Conservation (phyloP, 1,139 yeast species). For the Debaryomyces singareniensis region DNA sequence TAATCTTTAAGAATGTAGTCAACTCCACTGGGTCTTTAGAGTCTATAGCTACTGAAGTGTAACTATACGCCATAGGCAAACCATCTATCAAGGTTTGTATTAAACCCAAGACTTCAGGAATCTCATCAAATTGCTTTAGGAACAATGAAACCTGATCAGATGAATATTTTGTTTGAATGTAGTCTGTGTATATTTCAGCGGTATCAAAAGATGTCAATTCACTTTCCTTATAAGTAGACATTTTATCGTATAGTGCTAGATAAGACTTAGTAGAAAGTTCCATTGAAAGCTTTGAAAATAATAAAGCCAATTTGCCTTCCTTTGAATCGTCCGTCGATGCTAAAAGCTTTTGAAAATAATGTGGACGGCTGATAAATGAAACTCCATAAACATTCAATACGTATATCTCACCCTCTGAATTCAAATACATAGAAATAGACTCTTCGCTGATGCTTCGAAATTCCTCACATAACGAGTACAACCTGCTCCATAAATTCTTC, state of each 20-base stretch:
- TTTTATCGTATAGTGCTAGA: constrained; percentile 15
- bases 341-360: constrained; percentile 23
- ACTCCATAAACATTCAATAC: constrained; percentile 29
- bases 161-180: constrained; percentile 18
- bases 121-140: constrained; percentile 16
- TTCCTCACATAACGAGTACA: constrained; percentile 62
- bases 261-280: constrained; percentile 23
- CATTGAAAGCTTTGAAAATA: constrained; percentile 16
- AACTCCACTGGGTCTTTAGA: background rate
- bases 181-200: constrained; percentile 16
- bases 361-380: constrained; percentile 27
- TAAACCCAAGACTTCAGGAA: constrained; percentile 20
- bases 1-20: constrained; percentile 17
- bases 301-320: constrained; percentile 15
- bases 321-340: constrained; percentile 8
- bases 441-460: constrained; percentile 54
- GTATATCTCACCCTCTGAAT: constrained; percentile 9
- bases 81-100: constrained; percentile 18
- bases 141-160: constrained; percentile 16
- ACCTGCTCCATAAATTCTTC: constrained; percentile 43
- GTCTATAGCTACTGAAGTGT: background rate
- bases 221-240: constrained; percentile 7
- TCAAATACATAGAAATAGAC: constrained; percentile 20
- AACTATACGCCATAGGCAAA: constrained; percentile 1
- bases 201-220: constrained; percentile 12